A percentile compares a stretch with the other conserved stretches of the same genome.
Evolutionary conservation across 179 eudicot genomes (phyloP).

Genomic region (Pouteria campechiana): DNA sequence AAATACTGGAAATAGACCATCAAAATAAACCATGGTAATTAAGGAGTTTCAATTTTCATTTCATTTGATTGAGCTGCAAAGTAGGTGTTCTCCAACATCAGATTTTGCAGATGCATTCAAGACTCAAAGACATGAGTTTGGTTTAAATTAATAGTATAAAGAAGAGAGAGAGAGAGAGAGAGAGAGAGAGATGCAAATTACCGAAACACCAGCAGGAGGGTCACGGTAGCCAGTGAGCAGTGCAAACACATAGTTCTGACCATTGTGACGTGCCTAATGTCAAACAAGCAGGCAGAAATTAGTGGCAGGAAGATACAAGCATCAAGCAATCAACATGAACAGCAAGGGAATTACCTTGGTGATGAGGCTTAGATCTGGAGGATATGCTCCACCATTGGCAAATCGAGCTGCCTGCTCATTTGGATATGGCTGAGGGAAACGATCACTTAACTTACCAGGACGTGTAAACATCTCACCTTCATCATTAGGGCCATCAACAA

Average conservation of each 20-base stretch:
- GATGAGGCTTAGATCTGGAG: conserved; percentile 89
- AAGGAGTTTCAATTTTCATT: too few species aligned
- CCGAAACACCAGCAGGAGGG: conserved; percentile 92
- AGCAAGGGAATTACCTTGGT: conserved; percentile 45
- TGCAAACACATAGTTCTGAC: conserved; percentile 85
- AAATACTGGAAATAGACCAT: too few species aligned
- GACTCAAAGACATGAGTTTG: background rate
- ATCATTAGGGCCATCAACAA: conserved; percentile 90
- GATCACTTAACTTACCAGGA: conserved; percentile 86
- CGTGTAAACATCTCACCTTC: conserved; percentile 96
- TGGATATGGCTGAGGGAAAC: conserved; percentile 78
- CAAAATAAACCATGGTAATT: too few species aligned
- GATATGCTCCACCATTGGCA: conserved; percentile 97
- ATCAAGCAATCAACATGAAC: background rate
- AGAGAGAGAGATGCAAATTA: conserved; percentile 11
- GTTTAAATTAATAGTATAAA: background rate
- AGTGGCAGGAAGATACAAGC: background rate
- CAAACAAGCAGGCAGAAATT: conserved; percentile 3
- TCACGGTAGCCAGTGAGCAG: conserved; percentile 91
- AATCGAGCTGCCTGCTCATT: conserved; percentile 92
- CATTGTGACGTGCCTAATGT: conserved; percentile 87
- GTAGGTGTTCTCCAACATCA: too few species aligned
- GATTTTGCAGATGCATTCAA: too few species aligned
- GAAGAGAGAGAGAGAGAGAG: background rate
- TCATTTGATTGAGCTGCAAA: background rate